Percentiles rank a stretch among this genome's conserved stretches.
Evolutionary conservation across 169 alveolate species (phyloP).

Genomic region (Cryptosporidium sp.): DNA sequence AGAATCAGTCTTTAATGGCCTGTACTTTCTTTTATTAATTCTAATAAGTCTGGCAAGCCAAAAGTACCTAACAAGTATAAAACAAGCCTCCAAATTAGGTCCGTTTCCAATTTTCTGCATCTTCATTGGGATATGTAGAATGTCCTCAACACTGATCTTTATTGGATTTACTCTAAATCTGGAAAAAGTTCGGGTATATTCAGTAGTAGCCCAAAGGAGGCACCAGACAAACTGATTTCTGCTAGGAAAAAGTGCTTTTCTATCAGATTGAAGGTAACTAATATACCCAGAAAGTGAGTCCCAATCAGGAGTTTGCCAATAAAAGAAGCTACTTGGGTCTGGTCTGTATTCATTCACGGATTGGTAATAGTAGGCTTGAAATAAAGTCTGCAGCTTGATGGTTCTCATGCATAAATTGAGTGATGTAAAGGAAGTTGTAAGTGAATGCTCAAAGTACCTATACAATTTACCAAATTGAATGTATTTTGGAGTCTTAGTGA

Average conservation of each 20-base stretch:
- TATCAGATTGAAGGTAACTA: conserved; percentile 24
- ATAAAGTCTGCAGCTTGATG: conserved; percentile 37
- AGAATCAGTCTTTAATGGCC: conserved; percentile 36
- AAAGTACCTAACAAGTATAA: conserved; percentile 18
- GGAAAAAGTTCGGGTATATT: conserved; percentile 58
- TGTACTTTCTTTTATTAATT: conserved; percentile 39
- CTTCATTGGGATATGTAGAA: conserved; percentile 65
- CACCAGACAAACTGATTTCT: conserved; percentile 74
- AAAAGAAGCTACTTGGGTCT: conserved; percentile 46
- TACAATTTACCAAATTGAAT: conserved; percentile 51
- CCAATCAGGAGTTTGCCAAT: conserved; percentile 72
- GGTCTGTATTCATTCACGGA: conserved; percentile 57
- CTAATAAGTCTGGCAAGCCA: conserved; percentile 42
- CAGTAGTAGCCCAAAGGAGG: conserved; percentile 52
- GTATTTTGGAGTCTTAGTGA: conserved; percentile 34
- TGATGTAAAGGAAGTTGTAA: conserved; percentile 29
- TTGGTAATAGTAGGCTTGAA: conserved; percentile 46
- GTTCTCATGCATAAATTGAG: conserved; percentile 54
- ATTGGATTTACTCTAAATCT: conserved; percentile 62
- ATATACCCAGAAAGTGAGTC: conserved; percentile 34
- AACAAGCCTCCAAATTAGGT: conserved; percentile 42
- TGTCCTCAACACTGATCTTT: conserved; percentile 24
- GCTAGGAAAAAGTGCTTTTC: neutral
- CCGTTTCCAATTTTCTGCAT: conserved; percentile 45
- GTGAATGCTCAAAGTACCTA: conserved; percentile 50